Evolutionary conservation across 208 protist species (phyloP), one percentile per base, ranked within the genome.

Genomic region (Acanthamoeba quina): DNA sequence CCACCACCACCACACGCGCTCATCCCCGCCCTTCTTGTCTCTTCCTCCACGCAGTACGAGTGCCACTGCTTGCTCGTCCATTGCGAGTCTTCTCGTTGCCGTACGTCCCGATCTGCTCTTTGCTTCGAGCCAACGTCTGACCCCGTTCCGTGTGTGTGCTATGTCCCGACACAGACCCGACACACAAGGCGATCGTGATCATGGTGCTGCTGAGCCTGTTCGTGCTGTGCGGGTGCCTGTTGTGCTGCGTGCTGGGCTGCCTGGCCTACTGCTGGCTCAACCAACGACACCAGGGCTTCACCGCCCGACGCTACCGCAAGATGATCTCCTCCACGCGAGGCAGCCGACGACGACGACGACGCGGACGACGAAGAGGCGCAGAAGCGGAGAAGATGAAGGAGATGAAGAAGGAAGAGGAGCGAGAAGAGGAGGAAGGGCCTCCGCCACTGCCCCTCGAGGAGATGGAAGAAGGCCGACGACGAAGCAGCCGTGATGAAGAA

Each of bases 231-330:
- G 0, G 2, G 7, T 29, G 31, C 41, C 5, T 9, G 26, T 1
- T 78, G 21, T 78, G 70, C 37, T 41, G 70, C 70, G 70, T 11
- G 13, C 70, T 78, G 70, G 70, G 34, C 41, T 78, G 70, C 70
- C 26, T 24, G 70, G 70, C 70, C 37, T 78, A 78, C 70, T 78
- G 70, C 70, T 49, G 31, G 26, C 10, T 78, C 70, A 78, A n/a
- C 70, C 10, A 49, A 26, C 70, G 70, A 10, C 34, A 78, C 6
- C 34, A 10, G 21, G 70, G 13, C 9, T 29, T 17, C n/a, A 5
- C 37, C 37, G 31, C 10, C 19, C 31, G 37, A 34, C 34, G 21
- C 37, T 78, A 78, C 70, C 70, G 70, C 70, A 3, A 9, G 9
- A 78, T 78, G 37, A 0, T 47, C 9, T 5, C 26, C 37, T 9